A percentile compares a stretch with the other conserved stretches of the same genome.
These are phyloP conservation scores for Salix purpurea DNA, from an alignment of 345 rosid genomes.

Conservation along the genomic window DNA sequence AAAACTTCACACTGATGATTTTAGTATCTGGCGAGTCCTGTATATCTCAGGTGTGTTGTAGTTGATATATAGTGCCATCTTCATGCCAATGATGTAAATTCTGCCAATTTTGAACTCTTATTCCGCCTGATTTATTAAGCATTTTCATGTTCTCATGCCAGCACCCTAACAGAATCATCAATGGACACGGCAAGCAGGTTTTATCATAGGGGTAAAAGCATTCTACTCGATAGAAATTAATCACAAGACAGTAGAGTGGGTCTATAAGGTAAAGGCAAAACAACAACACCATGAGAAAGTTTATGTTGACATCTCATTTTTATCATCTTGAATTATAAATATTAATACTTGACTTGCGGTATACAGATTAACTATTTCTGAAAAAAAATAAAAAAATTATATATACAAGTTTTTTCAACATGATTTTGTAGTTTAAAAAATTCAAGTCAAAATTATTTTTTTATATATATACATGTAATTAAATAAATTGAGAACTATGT, in stretches of 20 bases:
- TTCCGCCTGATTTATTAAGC: constrained; percentile 7
- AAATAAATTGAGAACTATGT: too few relatives aligned
- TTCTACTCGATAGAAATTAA: too few relatives aligned
- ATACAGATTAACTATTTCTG: too few relatives aligned
- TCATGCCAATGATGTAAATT: constrained; percentile 20
- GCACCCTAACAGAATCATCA: background rate
- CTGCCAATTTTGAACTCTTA: constrained; percentile 5
- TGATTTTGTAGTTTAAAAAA: too few relatives aligned
- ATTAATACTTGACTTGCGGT: too few relatives aligned
- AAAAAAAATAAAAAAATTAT: too few relatives aligned
- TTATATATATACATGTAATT: too few relatives aligned
- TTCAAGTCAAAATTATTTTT: too few relatives aligned
- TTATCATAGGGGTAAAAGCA: background rate
- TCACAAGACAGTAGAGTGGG: too few relatives aligned
- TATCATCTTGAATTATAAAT: background rate
- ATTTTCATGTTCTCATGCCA: background rate
- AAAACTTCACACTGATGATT: constrained; percentile 17
- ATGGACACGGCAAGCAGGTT: background rate
- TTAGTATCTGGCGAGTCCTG: constrained; percentile 42
- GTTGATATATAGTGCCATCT: constrained; percentile 39
- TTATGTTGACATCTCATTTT: background rate
- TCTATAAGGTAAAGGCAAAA: too few relatives aligned
- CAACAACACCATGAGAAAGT: background rate
- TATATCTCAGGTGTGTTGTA: constrained; percentile 30
- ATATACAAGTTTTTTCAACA: too few relatives aligned